These are phyloP conservation scores for Picochlorum sp. DNA, from an alignment of 139 green algal species.

Conservation along the genomic window DNA sequence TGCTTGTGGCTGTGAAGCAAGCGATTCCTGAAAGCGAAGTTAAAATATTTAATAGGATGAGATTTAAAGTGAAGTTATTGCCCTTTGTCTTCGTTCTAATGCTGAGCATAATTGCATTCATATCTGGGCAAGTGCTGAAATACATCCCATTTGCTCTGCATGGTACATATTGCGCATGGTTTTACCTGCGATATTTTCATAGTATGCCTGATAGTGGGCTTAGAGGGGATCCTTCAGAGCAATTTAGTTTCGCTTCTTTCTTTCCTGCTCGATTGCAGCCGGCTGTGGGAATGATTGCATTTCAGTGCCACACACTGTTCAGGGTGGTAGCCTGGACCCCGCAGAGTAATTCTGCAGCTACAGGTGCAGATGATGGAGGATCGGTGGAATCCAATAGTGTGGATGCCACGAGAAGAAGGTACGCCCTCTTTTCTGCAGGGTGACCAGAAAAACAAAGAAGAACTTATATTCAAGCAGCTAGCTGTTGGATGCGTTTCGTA, in stretches of 20 bases:
- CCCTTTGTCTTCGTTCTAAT: slow-evolving; percentile 43
- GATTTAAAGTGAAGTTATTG: slow-evolving; percentile 60
- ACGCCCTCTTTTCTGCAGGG: no score
- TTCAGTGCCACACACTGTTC: slow-evolving; percentile 24
- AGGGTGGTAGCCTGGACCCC: neutral
- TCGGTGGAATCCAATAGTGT: neutral
- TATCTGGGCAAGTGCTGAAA: slow-evolving; percentile 7
- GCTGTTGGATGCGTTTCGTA: no score
- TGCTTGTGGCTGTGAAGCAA: slow-evolving; percentile 89
- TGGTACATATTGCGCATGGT: slow-evolving; percentile 68
- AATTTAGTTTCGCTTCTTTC: slow-evolving; percentile 81
- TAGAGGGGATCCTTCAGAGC: slow-evolving; percentile 63
- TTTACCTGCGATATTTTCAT: slow-evolving; percentile 77
- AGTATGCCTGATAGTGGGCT: neutral
- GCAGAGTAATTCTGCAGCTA: neutral
- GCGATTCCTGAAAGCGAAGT: slow-evolving; percentile 81
- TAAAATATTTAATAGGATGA: slow-evolving; percentile 46
- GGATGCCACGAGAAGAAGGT: neutral
- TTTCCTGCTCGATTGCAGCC: slow-evolving; percentile 53
- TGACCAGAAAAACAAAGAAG: no score
- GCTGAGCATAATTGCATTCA: neutral
- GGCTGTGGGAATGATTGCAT: slow-evolving; percentile 38
- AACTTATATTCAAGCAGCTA: no score
- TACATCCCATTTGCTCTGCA: slow-evolving; percentile 62
- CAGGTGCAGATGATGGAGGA: neutral